Evolutionary conservation across 2,329 filamentous ascomycete species (phyloP).

Genomic region (Venturia carpophila): DNA sequence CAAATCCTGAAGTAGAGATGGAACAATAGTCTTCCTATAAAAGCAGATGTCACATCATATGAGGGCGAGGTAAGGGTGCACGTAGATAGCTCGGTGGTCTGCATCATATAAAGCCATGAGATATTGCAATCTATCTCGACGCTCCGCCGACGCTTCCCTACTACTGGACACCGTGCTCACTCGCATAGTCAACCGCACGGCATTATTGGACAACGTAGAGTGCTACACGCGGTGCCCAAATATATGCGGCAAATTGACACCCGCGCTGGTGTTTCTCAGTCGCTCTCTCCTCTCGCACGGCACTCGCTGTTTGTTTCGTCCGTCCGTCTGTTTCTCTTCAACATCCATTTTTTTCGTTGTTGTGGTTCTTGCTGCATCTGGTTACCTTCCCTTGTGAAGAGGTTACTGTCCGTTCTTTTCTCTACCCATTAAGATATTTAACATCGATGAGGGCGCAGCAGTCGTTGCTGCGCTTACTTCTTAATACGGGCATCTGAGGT

Average conservation of each 20-base stretch:
- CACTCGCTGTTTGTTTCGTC: neutral
- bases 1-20: neutral
- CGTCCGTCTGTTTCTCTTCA: neutral
- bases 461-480: neutral
- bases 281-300: no score
- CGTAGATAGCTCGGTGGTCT: neutral
- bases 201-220: slow-evolving; percentile 2
- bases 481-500: neutral
- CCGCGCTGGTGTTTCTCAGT: neutral
- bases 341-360: neutral
- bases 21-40: neutral
- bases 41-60: neutral
- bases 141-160: no score
- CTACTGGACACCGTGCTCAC: neutral
- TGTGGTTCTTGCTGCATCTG: neutral
- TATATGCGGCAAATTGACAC: neutral
- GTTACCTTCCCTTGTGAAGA: neutral
- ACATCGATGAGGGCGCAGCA: slow-evolving; percentile 5
- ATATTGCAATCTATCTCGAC: slow-evolving; percentile 15
- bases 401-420: slow-evolving; percentile 13
- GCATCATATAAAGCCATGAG: slow-evolving; percentile 9
- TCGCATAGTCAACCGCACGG: neutral
- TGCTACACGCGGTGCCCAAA: slow-evolving; percentile 11
- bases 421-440: neutral
- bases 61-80: neutral